These are phyloP conservation scores for Leccinum holopus DNA, from an alignment of 1,284 basidiomycete species.

Conservation along the genomic window DNA sequence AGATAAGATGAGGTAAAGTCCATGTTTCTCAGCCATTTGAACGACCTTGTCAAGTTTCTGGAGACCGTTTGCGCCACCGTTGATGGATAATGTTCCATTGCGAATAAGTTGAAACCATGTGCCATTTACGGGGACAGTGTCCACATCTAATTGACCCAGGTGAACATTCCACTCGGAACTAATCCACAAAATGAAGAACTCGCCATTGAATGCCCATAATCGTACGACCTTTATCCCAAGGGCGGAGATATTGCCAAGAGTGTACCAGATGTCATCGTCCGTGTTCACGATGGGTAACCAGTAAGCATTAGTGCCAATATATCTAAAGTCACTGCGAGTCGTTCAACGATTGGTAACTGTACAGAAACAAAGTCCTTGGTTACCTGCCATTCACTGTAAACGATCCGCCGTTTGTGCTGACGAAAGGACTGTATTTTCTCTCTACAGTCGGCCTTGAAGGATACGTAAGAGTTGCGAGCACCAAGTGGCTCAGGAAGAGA, in stretches of 20 bases:
- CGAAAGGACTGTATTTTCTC: conserved; percentile 36
- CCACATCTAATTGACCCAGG: conserved; percentile 43
- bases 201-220: conserved; percentile 65
- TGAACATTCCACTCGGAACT: conserved; percentile 11
- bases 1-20: conserved; percentile 58
- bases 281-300: conserved; percentile 61
- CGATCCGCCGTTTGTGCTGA: conserved; percentile 41
- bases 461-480: conserved; percentile 11
- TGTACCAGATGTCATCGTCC: conserved; percentile 56
- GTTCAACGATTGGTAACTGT: conserved; percentile 4
- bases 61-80: conserved; percentile 63
- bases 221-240: conserved; percentile 62
- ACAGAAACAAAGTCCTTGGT: conserved; percentile 23
- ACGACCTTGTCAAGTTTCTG: conserved; percentile 67
- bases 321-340: conserved; percentile 46
- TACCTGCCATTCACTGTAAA: conserved; percentile 52
- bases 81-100: conserved; percentile 51
- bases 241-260: conserved; percentile 55
- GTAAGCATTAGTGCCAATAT: conserved; percentile 66
- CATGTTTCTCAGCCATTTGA: conserved; percentile 55
- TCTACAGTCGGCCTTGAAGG: conserved; percentile 19
- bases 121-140: conserved; percentile 49
- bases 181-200: conserved; percentile 20
- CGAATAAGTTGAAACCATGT: conserved; percentile 56
- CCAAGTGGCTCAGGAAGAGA: conserved; percentile 17